Percentiles rank a stretch among this genome's conserved stretches.
These are phyloP conservation scores for Hypoxylon trugodes DNA, from an alignment of 495 filamentous ascomycete species.

Conservation along the genomic window DNA sequence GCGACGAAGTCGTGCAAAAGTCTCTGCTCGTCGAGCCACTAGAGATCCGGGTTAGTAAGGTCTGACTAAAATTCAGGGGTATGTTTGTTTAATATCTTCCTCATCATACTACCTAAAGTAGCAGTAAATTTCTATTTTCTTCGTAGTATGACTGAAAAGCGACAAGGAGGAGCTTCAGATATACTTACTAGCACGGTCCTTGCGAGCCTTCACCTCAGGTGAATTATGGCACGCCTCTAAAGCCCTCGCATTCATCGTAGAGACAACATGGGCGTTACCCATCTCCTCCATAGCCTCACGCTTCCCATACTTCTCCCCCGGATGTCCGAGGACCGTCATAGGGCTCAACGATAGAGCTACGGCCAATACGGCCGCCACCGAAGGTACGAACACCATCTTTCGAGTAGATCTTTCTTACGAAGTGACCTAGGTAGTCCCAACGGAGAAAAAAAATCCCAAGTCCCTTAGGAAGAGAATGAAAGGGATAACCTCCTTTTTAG, in stretches of 20 bases:
- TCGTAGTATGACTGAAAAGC: not conserved
- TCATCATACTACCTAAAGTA: too few species aligned
- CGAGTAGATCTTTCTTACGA: constrained; percentile 7
- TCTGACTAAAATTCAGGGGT: not conserved
- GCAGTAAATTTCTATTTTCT: too few species aligned
- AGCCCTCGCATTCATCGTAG: constrained; percentile 40
- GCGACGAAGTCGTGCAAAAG: constrained; percentile 39
- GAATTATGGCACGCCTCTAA: constrained; percentile 40
- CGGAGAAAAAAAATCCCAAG: constrained; percentile 4
- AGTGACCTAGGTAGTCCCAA: constrained; percentile 3
- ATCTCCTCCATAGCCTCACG: constrained; percentile 37
- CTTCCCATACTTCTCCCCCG: constrained; percentile 38
- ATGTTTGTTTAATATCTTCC: not conserved
- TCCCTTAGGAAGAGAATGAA: not conserved
- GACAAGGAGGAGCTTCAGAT: not conserved
- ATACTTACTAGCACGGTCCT: constrained; percentile 39
- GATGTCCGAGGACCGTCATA: constrained; percentile 32
- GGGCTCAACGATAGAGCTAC: constrained; percentile 32
- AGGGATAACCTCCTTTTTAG: constrained; percentile 31
- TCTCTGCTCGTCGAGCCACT: constrained; percentile 42
- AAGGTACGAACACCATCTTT: constrained; percentile 40
- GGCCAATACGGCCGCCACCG: constrained; percentile 33
- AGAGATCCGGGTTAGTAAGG: constrained; percentile 1
- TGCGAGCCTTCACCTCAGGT: constrained; percentile 41
- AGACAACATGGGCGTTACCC: constrained; percentile 39